Base-by-base conservation (phyloP, 176 grass and related monocot species). In the Musa troglodytarum region DNA sequence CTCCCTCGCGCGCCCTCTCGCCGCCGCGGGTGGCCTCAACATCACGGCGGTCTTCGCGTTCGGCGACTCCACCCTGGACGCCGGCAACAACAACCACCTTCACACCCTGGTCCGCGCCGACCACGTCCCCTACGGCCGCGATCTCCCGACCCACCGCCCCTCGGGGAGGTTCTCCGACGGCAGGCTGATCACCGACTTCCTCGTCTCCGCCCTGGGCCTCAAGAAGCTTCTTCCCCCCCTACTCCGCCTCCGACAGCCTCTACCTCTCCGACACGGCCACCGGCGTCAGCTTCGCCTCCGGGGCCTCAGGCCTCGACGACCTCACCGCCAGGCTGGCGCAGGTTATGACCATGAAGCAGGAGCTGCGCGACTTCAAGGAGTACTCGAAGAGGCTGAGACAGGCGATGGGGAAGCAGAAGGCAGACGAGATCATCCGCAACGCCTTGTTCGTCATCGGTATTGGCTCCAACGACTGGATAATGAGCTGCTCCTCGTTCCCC, bases 31-130 rank as follows among this genome's bases (percentile, higher is more conserved):
- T 73, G 1, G 54, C 66, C 81, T 77, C 83, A 2, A 85, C 83
- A 8, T 80, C 34, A 43, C 34, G 34, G 34, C 34, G 34, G 34
- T 96, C 74, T 96, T 96, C 80, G 88, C 83, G 10, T 91, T 91
- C 74, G 86, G 92, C 26, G 92, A 96, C 79, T 96, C 88, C 0
- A 88, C 92, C 69, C 56, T 96, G 50, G 92, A 96, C 84, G 56
- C 86, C 11, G 92, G 92, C 77, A 96, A 91, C 86, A 96, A 96
- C 81, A 96, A 91, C 83, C 51, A 57, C 11, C 74, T 91, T 49
- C 0, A 0, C 10, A 88, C 88, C 82, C 1, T 82, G n/a, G 77
- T 78, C 56, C 86, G 84, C 75, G 92, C 86, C 10, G 82, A 90
- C 68, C 86, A 88, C 76, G 43, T 77, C 16, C 88, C 92, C 43